phyloP scores from a whole-genome alignment of 1,139 yeast species.

The Taphrina communis region DNA sequence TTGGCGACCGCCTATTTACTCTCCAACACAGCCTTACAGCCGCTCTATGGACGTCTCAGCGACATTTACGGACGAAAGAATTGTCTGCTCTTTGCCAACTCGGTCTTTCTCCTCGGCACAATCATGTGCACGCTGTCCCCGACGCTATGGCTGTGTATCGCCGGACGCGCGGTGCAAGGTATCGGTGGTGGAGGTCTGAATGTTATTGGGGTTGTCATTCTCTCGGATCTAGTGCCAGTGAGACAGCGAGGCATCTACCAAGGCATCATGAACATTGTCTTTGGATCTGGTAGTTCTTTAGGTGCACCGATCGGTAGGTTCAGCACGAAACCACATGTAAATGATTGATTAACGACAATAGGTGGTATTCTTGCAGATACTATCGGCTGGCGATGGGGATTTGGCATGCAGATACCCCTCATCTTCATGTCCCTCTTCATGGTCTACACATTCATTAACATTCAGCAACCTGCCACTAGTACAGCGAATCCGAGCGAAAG shows the following conservation, averaged over 20 bases:
- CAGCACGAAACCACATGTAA: no score
- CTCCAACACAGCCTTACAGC: constrained; percentile 71
- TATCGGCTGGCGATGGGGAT: constrained; percentile 82
- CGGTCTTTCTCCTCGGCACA: constrained; percentile 57
- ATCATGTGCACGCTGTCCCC: constrained; percentile 56
- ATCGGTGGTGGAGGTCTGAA: constrained; percentile 62
- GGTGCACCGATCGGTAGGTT: constrained; percentile 68
- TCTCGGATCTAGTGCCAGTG: constrained; percentile 59
- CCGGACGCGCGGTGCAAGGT: constrained; percentile 61
- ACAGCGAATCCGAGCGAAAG: constrained; percentile 41
- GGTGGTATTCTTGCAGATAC: constrained; percentile 67
- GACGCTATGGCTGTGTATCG: constrained; percentile 55
- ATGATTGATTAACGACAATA: neutral
- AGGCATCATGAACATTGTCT: constrained; percentile 62
- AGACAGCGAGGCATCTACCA: constrained; percentile 59
- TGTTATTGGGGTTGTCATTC: constrained; percentile 57
- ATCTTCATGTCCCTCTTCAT: constrained; percentile 58
- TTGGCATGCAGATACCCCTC: constrained; percentile 68
- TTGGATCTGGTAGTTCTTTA: constrained; percentile 70
- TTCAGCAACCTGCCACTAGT: constrained; percentile 40
- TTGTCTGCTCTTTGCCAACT: constrained; percentile 56
- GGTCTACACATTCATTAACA: constrained; percentile 35
- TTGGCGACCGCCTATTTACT: constrained; percentile 66
- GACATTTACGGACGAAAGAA: constrained; percentile 61
- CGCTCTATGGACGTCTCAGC: constrained; percentile 64